phyloP scores from a whole-genome alignment of 257 asterid genomes.

The Plectranthus barbatus region DNA sequence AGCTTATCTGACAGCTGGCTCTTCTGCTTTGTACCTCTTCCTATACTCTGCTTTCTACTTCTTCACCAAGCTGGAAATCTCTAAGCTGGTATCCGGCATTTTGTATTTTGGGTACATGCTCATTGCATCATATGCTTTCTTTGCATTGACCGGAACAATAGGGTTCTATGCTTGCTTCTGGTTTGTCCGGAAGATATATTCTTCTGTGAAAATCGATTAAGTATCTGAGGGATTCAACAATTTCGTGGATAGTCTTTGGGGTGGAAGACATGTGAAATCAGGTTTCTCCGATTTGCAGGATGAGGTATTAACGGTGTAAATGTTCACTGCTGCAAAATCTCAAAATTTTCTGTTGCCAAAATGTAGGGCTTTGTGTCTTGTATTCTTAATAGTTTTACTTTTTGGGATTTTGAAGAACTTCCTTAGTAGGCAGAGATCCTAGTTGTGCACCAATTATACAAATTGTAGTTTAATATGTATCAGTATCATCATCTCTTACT shows the following conservation, averaged over 20 bases:
- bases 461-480: constrained; percentile 15
- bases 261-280: constrained; percentile 18
- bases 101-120: constrained; percentile 83
- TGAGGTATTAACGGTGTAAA: constrained; percentile 24
- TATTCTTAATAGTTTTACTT: constrained; percentile 13
- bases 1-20: constrained; percentile 82
- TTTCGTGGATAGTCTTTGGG: background rate
- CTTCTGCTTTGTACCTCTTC: constrained; percentile 82
- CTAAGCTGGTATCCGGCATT: constrained; percentile 73
- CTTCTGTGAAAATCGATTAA: constrained; percentile 85
- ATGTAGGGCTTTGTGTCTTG: constrained; percentile 24
- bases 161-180: constrained; percentile 88
- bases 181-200: constrained; percentile 84
- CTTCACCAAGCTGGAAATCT: constrained; percentile 85
- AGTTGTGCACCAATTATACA: constrained; percentile 4
- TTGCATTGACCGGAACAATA: constrained; percentile 76
- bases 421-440: constrained; percentile 10
- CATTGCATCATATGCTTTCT: constrained; percentile 82
- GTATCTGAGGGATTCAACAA: background rate
- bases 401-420: constrained; percentile 19
- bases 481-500: background rate
- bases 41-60: constrained; percentile 82
- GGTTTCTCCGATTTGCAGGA: constrained; percentile 20
- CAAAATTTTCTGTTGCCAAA: constrained; percentile 11
- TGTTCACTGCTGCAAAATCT: constrained; percentile 21